A percentile compares a stretch with the other conserved stretches of the same genome.
Conservation (phyloP, 1,284 basidiomycete genomes). For the Tilletia indica region DNA sequence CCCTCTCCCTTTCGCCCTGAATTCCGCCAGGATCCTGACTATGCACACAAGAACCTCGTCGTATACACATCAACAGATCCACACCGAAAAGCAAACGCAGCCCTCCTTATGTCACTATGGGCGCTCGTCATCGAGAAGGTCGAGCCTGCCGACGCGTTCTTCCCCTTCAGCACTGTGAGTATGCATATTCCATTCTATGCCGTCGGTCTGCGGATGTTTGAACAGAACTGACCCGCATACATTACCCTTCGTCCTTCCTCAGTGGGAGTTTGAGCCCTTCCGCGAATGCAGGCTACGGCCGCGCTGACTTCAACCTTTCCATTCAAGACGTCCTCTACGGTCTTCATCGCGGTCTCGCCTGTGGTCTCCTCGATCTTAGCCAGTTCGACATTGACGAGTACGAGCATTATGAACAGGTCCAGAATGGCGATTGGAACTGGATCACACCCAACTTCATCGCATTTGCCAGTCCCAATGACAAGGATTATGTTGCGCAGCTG, state of each 20-base stretch:
- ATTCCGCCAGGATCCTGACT: slow-evolving; percentile 62
- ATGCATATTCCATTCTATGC: background rate
- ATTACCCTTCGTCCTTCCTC: background rate
- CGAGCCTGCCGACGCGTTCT: slow-evolving; percentile 91
- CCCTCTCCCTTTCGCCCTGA: slow-evolving; percentile 12
- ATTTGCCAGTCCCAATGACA: slow-evolving; percentile 77
- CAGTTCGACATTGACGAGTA: slow-evolving; percentile 81
- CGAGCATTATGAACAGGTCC: slow-evolving; percentile 70
- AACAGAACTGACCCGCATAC: background rate
- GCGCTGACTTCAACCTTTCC: slow-evolving; percentile 85
- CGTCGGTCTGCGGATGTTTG: background rate
- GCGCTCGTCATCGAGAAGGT: slow-evolving; percentile 83
- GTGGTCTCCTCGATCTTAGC: slow-evolving; percentile 83
- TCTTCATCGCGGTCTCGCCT: slow-evolving; percentile 86
- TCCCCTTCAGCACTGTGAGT: slow-evolving; percentile 61
- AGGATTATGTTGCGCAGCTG: slow-evolving; percentile 47
- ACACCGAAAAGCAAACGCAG: slow-evolving; percentile 85
- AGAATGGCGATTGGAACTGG: slow-evolving; percentile 90
- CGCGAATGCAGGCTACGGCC: slow-evolving; percentile 93
- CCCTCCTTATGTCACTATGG: slow-evolving; percentile 85
- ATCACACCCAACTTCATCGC: slow-evolving; percentile 68
- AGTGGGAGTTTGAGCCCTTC: slow-evolving; percentile 79
- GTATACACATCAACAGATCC: slow-evolving; percentile 85
- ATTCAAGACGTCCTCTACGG: slow-evolving; percentile 86
- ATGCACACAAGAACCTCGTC: slow-evolving; percentile 70